Evolutionary conservation across 2,329 filamentous ascomycete species (phyloP).

Genomic region (Ophiocordyceps australis): DNA sequence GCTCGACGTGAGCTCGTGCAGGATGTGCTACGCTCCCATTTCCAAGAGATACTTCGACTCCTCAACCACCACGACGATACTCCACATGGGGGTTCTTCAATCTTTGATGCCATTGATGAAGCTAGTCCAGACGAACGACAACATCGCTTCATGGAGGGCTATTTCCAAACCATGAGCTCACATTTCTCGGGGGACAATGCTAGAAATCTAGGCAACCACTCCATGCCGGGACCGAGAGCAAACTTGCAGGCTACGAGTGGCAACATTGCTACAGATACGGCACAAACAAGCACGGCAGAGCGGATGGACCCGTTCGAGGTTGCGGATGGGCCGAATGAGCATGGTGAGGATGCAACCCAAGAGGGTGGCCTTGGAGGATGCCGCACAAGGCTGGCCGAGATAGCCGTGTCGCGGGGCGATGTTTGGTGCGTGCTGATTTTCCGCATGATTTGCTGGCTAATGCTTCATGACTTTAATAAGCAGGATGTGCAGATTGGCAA

Average conservation of each 20-base stretch:
- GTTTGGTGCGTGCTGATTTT: conserved; percentile 38
- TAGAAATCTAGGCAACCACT: too few species aligned
- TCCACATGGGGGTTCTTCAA: conserved; percentile 3
- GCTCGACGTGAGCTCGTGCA: conserved; percentile 16
- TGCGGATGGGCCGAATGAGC: background rate
- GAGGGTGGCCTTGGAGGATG: too few species aligned
- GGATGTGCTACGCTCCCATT: conserved; percentile 27
- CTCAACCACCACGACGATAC: conserved; percentile 20
- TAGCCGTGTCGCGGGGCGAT: conserved; percentile 15
- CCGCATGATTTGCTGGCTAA: conserved; percentile 39
- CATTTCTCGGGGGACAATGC: too few species aligned
- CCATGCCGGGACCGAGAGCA: conserved; percentile 7
- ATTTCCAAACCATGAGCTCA: conserved; percentile 21
- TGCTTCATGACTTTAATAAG: conserved; percentile 37
- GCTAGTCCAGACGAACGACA: conserved; percentile 29
- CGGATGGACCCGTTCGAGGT: conserved; percentile 1
- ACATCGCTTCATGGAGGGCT: conserved; percentile 29
- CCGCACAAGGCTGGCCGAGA: conserved; percentile 8
- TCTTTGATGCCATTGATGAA: conserved; percentile 26
- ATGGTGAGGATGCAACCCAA: conserved; percentile 1
- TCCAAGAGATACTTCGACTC: conserved; percentile 26
- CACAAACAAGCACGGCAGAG: conserved; percentile 7
- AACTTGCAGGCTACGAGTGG: conserved; percentile 1
- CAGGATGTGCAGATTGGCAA: conserved; percentile 32
- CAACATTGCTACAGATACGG: conserved; percentile 6